Percentiles rank a stretch among this genome's conserved stretches.
Conservation (phyloP, 495 filamentous ascomycete species). For the Saxophila tyrrhenica region DNA sequence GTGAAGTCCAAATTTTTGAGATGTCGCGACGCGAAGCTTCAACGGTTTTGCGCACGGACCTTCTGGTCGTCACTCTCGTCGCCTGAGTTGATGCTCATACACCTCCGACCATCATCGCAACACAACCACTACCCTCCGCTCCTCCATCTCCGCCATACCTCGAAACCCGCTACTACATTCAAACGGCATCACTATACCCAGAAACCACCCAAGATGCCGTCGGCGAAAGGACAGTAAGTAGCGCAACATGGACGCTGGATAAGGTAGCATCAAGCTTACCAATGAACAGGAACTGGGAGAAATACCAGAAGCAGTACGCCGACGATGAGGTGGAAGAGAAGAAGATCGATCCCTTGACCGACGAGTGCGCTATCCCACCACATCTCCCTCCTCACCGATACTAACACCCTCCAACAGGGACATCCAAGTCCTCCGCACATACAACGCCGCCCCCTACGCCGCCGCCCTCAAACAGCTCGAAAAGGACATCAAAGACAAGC, state of each 20-base stretch:
- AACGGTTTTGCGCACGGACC: not conserved
- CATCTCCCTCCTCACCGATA: not conserved
- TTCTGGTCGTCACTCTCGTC: not conserved
- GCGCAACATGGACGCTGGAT: not conserved
- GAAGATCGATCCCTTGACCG: constrained; percentile 93
- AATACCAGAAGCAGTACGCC: constrained; percentile 90
- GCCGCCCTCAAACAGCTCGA: constrained; percentile 88
- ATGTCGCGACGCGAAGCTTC: no score
- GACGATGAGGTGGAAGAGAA: constrained; percentile 97
- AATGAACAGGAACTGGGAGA: constrained; percentile 67
- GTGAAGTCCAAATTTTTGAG: not conserved
- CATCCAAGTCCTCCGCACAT: constrained; percentile 98
- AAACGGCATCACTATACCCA: not conserved
- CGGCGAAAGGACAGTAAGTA: not conserved
- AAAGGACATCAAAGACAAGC: constrained; percentile 96
- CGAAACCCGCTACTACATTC: not conserved
- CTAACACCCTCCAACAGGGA: constrained; percentile 48
- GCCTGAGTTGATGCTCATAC: not conserved
- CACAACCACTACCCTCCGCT: not conserved
- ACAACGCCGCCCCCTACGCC: constrained; percentile 92
- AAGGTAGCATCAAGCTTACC: not conserved
- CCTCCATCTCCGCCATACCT: not conserved
- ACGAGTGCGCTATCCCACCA: constrained; percentile 57
- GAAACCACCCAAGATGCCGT: not conserved
- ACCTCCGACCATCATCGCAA: not conserved